Conservation (phyloP, 768 basidiomycete species). For the Boletus vinaceobasis region DNA sequence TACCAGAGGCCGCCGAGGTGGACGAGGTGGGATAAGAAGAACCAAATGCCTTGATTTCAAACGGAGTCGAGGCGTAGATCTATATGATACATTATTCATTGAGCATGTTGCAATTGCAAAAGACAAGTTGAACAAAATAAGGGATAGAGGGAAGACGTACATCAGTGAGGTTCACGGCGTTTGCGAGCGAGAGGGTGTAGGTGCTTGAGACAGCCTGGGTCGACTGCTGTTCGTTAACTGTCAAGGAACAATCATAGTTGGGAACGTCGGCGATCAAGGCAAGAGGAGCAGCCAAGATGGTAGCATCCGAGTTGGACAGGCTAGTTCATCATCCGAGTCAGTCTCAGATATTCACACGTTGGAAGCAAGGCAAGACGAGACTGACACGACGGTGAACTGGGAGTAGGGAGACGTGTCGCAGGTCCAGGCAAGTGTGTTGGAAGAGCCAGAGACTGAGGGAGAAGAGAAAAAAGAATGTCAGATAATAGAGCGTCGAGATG, state of each 20-base stretch:
- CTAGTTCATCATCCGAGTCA: constrained; percentile 27
- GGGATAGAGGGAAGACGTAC: constrained; percentile 35
- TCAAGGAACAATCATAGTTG: constrained; percentile 58
- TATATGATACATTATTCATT: constrained; percentile 21
- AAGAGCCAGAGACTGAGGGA: constrained; percentile 48
- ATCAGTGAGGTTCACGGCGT: constrained; percentile 47
- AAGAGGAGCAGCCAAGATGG: constrained; percentile 37
- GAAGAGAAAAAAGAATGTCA: background rate
- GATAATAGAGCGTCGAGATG: background rate
- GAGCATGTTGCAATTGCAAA: background rate
- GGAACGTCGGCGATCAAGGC: constrained; percentile 46
- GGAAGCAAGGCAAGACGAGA: background rate
- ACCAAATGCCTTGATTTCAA: constrained; percentile 59
- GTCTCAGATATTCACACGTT: constrained; percentile 4
- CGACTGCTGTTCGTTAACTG: constrained; percentile 46
- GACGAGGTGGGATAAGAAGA: constrained; percentile 48
- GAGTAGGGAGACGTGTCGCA: constrained; percentile 41
- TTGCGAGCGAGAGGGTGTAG: constrained; percentile 51
- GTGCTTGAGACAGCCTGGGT: constrained; percentile 39
- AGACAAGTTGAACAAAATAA: no score
- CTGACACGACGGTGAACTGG: constrained; percentile 48
- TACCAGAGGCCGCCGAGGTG: constrained; percentile 21
- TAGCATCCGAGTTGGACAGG: constrained; percentile 42
- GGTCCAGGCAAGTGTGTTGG: constrained; percentile 59
- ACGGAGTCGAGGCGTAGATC: constrained; percentile 57